Base-by-base conservation (phyloP, 2,329 filamentous ascomycete genomes). In the Fusarium coicis region DNA sequence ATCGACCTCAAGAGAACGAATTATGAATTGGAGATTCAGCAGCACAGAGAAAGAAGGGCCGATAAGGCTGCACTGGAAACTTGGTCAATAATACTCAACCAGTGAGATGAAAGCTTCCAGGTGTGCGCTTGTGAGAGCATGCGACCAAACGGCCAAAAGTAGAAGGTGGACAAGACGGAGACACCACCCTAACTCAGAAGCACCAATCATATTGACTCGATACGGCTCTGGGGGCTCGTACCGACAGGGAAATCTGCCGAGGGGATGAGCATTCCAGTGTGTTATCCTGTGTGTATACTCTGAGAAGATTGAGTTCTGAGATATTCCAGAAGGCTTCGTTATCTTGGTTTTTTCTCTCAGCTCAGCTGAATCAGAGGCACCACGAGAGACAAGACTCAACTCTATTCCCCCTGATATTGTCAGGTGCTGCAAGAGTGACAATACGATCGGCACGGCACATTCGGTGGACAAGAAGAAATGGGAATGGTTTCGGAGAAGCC, bases 151-250 rank as follows among this genome's bases (percentile, higher is more conserved):
- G 70, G 70, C 80, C 80, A 74, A 73, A 81, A 81, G 72, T 63
- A 82, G 80, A 82, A 82, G 80, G 80, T 82, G 78, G 74, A 78
- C 76, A 77, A 72, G 65, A 66, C 69, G 73, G 75, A 78, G 76
- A 75, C 79, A 80, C 79, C 78, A 76, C 73, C 73, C 72, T 72
- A 73, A 68, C 73, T 56, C 62, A 69, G 50, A 65, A 70, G 71
- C 78, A 72, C 80, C 80, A 81, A 81, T 81, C 79, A 81, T 23
- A 52, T 32, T 52, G 63, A 37, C 63, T 71, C 73, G 77, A 79
- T 79, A 79, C 59, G 67, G 67, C 72, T 76, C 72, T 74, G 59
- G 63, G 46, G 43, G 53, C 63, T 70, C 69, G 74, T 66, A 66
- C 70, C 46, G 68, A 75, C 66, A 74, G 58, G 75, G 68, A 63